Conservation (phyloP, 108 stramenopile species). For the Discostella pseudostelligera region DNA sequence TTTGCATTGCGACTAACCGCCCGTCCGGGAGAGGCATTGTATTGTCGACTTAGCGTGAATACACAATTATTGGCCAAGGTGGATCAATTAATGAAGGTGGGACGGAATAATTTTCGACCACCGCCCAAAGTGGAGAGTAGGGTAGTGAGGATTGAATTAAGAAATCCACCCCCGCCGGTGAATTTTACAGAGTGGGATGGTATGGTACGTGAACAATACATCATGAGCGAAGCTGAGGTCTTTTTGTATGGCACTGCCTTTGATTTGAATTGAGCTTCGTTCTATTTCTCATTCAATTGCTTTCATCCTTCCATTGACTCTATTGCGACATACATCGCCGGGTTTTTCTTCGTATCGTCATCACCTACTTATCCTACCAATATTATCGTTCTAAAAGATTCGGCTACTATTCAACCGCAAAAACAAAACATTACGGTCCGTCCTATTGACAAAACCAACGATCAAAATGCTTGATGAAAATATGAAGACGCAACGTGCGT, state of each 20-base stretch:
- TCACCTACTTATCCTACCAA: no score
- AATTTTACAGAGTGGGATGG: slow-evolving; percentile 99
- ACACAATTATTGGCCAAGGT: slow-evolving; percentile 97
- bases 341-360: no score
- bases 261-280: no score
- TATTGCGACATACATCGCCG: background rate
- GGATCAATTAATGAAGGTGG: slow-evolving; percentile 97
- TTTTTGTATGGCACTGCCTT: no score
- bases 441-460: slow-evolving; percentile 77
- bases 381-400: no score
- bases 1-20: slow-evolving; percentile 94
- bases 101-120: slow-evolving; percentile 97
- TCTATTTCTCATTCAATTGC: no score
- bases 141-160: slow-evolving; percentile 89
- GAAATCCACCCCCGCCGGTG: slow-evolving; percentile 96
- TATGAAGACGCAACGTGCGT: slow-evolving; percentile 70
- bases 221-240: slow-evolving; percentile 2
- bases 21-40: slow-evolving; percentile 92
- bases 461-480: slow-evolving; percentile 91
- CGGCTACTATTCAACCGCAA: slow-evolving; percentile 89
- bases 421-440: slow-evolving; percentile 88
- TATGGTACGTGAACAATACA: slow-evolving; percentile 49
- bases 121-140: slow-evolving; percentile 94
- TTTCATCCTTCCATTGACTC: slow-evolving; percentile 20
- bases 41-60: slow-evolving; percentile 97